Evolutionary conservation across 2,329 filamentous ascomycete species (phyloP).

Genomic region (Xylaria sp.): DNA sequence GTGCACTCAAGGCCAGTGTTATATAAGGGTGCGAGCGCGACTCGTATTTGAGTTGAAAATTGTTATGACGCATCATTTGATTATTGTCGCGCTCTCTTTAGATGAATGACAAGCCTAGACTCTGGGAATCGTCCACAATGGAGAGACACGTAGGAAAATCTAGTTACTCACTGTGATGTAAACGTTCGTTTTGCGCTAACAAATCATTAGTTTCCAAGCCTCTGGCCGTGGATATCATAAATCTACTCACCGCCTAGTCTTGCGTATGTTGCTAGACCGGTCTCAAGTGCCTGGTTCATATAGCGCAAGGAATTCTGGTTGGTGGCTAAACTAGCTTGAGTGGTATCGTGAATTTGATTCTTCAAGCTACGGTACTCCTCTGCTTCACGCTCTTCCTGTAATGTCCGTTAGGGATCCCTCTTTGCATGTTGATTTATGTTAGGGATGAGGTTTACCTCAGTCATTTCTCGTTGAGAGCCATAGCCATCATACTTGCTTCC

Average conservation of each 20-base stretch:
- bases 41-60: neutral
- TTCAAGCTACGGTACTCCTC: slow-evolving; percentile 55
- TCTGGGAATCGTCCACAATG: neutral
- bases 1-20: neutral
- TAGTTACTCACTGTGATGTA: slow-evolving; percentile 71
- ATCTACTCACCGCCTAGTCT: slow-evolving; percentile 65
- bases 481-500: slow-evolving; percentile 61
- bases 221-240: neutral
- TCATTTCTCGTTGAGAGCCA: slow-evolving; percentile 79
- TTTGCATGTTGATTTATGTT: neutral
- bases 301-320: slow-evolving; percentile 76
- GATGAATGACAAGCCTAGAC: neutral
- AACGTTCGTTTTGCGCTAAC: slow-evolving; percentile 76
- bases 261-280: slow-evolving; percentile 76
- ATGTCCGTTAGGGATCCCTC: slow-evolving; percentile 15
- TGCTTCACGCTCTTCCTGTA: slow-evolving; percentile 75
- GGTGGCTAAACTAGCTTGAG: slow-evolving; percentile 75
- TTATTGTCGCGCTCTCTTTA: neutral
- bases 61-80: neutral
- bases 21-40: neutral
- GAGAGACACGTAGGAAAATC: neutral
- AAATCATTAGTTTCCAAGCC: slow-evolving; percentile 17
- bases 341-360: slow-evolving; percentile 78
- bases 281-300: slow-evolving; percentile 76
- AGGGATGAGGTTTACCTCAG: slow-evolving; percentile 57